A percentile compares a stretch with the other conserved stretches of the same genome.
These are phyloP conservation scores for Fraxinus nigra DNA, from an alignment of 305 asterid genomes.

Conservation along the genomic window DNA sequence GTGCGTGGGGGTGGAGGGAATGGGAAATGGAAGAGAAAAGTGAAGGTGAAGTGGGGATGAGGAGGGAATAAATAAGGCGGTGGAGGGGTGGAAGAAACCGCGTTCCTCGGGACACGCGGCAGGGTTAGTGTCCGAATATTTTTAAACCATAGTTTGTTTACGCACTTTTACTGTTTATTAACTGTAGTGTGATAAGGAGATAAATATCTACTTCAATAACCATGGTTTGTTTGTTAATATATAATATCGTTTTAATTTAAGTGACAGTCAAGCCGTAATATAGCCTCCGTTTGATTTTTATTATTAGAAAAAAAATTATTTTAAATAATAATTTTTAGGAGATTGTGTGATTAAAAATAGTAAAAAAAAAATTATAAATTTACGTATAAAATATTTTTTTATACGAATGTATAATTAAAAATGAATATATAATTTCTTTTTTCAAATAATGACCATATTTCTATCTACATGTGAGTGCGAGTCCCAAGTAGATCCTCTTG, in stretches of 20 bases:
- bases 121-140: neutral
- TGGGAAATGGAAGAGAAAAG: neutral
- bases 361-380: no score
- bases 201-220: neutral
- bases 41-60: neutral
- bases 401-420: no score
- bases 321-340: no score
- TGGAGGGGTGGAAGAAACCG: constrained; percentile 40
- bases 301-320: no score
- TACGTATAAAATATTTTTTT: no score
- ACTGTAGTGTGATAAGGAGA: neutral
- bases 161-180: neutral
- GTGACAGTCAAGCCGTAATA: neutral
- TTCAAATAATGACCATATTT: no score
- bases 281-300: neutral
- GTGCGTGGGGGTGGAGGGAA: neutral
- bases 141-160: constrained; percentile 28
- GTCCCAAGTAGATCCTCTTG: neutral
- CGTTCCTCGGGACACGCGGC: constrained; percentile 77
- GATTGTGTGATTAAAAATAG: no score
- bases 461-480: neutral
- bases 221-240: neutral
- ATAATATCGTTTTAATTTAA: neutral
- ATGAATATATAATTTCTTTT: no score
- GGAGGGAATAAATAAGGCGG: constrained; percentile 53